Percentiles rank a stretch among this genome's conserved stretches.
These are phyloP conservation scores for Emydomyces testavorans DNA, from an alignment of 2,329 filamentous ascomycete species.

Conservation along the genomic window DNA sequence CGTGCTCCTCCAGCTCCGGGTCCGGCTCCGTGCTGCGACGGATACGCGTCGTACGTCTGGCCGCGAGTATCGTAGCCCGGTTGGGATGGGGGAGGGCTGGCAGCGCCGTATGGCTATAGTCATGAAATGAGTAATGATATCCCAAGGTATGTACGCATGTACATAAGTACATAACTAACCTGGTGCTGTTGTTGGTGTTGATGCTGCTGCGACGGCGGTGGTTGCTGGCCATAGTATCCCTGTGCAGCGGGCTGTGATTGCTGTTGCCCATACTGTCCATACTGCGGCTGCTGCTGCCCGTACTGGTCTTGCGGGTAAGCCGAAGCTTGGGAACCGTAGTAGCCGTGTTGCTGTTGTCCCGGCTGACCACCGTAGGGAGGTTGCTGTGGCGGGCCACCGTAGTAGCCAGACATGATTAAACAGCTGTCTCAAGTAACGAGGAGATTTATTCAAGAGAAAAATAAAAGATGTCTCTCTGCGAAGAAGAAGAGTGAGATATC, in stretches of 20 bases:
- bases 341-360: conserved; percentile 11
- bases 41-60: conserved; percentile 15
- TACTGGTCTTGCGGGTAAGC: conserved; percentile 14
- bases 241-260: conserved; percentile 14
- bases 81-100: conserved; percentile 8
- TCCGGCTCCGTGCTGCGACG: conserved; percentile 18
- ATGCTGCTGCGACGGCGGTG: too few relatives aligned
- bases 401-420: conserved; percentile 14
- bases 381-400: conserved; percentile 11
- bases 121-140: not conserved
- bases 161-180: conserved; percentile 18
- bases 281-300: conserved; percentile 9
- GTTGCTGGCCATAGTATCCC: conserved; percentile 13
- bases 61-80: conserved; percentile 22
- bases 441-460: too few relatives aligned
- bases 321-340: conserved; percentile 9
- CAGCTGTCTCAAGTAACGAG: not conserved
- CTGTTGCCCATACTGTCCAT: conserved; percentile 15
- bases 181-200: too few relatives aligned
- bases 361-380: conserved; percentile 5
- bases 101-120: conserved; percentile 7
- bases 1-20: conserved; percentile 18
- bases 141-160: not conserved
- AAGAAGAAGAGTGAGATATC: too few relatives aligned
- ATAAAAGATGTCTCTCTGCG: too few relatives aligned